These are phyloP conservation scores for Penicillium sp. DNA, from an alignment of 2,329 filamentous ascomycete species.

Conservation along the genomic window DNA sequence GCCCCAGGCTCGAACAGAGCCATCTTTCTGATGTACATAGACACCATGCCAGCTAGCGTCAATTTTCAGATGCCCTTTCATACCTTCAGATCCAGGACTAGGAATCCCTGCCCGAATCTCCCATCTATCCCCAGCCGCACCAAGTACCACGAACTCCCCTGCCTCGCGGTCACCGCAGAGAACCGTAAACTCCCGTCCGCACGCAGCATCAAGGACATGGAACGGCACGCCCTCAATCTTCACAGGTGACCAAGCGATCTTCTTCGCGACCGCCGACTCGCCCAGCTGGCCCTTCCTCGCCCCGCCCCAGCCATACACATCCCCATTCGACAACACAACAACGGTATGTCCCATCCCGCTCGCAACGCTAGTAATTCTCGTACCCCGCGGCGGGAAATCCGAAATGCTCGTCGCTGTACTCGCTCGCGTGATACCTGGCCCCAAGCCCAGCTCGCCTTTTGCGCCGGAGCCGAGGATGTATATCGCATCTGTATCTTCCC, in stretches of 20 bases:
- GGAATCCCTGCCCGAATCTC: conserved; percentile 65
- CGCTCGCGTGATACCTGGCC: conserved; percentile 38
- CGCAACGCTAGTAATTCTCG: conserved; percentile 66
- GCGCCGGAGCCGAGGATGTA: conserved; percentile 69
- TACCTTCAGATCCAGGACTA: conserved; percentile 22
- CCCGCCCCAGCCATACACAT: conserved; percentile 87
- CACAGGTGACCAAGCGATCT: conserved; percentile 63
- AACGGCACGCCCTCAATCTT: conserved; percentile 67
- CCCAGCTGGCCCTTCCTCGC: conserved; percentile 86
- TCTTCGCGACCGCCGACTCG: conserved; percentile 50
- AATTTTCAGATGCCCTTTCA: conserved; percentile 65
- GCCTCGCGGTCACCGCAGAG: conserved; percentile 60
- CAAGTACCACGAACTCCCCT: conserved; percentile 71
- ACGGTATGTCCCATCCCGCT: conserved; percentile 81
- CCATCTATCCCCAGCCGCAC: conserved; percentile 71
- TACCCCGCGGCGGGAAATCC: conserved; percentile 67
- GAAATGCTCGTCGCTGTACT: conserved; percentile 55
- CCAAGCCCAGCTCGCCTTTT: conserved; percentile 75
- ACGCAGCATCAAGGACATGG: conserved; percentile 68
- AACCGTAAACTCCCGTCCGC: conserved; percentile 85
- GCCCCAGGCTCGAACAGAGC: conserved; percentile 74
- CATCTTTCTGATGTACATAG: conserved; percentile 69
- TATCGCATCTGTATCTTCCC: conserved; percentile 47
- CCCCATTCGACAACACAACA: conserved; percentile 73
- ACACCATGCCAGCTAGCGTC: conserved; percentile 82